phyloP scores from a whole-genome alignment of 2,329 filamentous ascomycete genomes.

The Didymella segeticola region DNA sequence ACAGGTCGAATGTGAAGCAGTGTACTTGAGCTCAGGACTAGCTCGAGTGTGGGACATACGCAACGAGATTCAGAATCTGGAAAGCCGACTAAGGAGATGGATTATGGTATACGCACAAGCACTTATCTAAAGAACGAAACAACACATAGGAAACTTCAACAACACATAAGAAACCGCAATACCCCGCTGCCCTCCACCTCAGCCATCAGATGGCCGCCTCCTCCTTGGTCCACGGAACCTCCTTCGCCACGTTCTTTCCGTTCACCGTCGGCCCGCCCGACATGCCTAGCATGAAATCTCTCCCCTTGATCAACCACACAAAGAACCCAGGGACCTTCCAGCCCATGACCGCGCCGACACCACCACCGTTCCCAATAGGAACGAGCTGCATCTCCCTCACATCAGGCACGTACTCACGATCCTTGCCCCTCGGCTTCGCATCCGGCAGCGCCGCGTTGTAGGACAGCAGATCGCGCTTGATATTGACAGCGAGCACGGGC shows the following conservation, averaged over 20 bases:
- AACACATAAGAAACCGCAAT: neutral
- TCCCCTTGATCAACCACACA: slow-evolving; percentile 51
- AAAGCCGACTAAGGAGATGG: neutral
- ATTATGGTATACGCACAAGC: neutral
- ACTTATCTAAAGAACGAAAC: neutral
- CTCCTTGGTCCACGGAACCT: slow-evolving; percentile 32
- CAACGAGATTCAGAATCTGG: too few species aligned
- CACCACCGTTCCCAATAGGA: slow-evolving; percentile 41
- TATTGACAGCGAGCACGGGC: slow-evolving; percentile 52
- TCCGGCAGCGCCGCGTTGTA: slow-evolving; percentile 28
- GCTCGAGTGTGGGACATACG: too few species aligned
- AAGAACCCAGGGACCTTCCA: slow-evolving; percentile 48
- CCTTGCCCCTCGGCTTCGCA: slow-evolving; percentile 34
- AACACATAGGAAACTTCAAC: too few species aligned
- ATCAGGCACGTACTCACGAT: slow-evolving; percentile 31
- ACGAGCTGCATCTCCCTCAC: slow-evolving; percentile 38
- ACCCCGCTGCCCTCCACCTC: neutral
- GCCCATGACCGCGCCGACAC: slow-evolving; percentile 48
- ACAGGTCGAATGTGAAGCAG: too few species aligned
- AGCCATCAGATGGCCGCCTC: slow-evolving; percentile 27
- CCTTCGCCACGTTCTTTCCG: slow-evolving; percentile 36
- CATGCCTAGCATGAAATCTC: slow-evolving; percentile 48
- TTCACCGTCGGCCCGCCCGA: slow-evolving; percentile 16
- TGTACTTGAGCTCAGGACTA: too few species aligned
- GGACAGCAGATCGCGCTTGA: slow-evolving; percentile 56